Percentiles rank a stretch among this genome's conserved stretches.
phyloP scores from a whole-genome alignment of 2,329 filamentous ascomycete species.

The Atkinsonella hypoxylon region DNA sequence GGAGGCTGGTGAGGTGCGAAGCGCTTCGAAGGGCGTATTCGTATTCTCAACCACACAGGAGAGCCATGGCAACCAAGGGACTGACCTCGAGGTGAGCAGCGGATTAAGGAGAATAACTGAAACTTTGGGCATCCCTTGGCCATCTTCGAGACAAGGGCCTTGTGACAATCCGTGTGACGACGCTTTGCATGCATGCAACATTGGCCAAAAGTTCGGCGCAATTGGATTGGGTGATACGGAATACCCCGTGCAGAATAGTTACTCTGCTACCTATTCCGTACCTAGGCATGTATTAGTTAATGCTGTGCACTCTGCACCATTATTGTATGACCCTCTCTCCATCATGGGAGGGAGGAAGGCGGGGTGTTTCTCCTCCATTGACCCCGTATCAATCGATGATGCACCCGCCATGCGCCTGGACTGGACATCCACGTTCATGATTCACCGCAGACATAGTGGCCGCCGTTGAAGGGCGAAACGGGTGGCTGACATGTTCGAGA shows the following conservation, averaged over 20 bases:
- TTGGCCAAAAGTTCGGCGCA: not conserved
- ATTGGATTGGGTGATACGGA: not conserved
- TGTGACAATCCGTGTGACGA: not conserved
- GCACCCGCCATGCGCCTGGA: not conserved
- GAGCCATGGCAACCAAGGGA: too few relatives aligned
- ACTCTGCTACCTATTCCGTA: too few relatives aligned
- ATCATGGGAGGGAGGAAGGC: too few relatives aligned
- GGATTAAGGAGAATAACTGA: too few relatives aligned
- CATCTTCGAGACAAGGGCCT: not conserved
- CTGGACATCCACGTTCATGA: not conserved
- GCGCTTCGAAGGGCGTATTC: too few relatives aligned
- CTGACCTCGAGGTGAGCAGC: too few relatives aligned
- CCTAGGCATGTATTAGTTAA: too few relatives aligned
- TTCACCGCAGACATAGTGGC: conserved; percentile 1
- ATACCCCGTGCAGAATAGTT: too few relatives aligned
- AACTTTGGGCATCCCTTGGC: not conserved
- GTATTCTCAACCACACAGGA: too few relatives aligned
- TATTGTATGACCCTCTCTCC: not conserved
- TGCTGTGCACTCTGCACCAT: not conserved
- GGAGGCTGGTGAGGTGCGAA: too few relatives aligned
- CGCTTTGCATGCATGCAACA: not conserved
- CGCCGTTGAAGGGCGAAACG: not conserved
- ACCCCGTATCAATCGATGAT: not conserved
- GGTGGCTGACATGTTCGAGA: not conserved
- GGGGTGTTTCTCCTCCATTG: not conserved